Evolutionary conservation across 1,284 basidiomycete species (phyloP).

Genomic region (Meira nashicola): DNA sequence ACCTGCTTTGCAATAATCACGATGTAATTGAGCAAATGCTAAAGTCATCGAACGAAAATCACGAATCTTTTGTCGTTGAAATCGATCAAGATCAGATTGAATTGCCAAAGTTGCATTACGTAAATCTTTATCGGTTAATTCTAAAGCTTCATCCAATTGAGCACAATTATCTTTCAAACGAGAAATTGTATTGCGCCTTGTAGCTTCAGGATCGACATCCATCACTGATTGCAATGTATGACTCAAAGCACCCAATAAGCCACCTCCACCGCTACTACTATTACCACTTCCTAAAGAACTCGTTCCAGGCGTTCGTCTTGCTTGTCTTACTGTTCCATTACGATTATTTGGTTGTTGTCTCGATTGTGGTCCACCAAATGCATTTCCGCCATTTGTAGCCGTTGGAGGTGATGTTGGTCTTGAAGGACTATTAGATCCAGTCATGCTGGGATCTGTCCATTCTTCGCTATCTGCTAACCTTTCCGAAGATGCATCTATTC

Average conservation of each 20-base stretch:
- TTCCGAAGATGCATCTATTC: background rate
- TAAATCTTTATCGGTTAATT: conserved; percentile 59
- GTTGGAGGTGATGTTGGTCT: conserved; percentile 4
- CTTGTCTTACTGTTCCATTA: background rate
- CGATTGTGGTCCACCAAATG: conserved; percentile 6
- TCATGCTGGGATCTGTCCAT: conserved; percentile 10
- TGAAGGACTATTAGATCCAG: background rate
- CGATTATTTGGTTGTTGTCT: conserved; percentile 15
- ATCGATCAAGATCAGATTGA: conserved; percentile 93
- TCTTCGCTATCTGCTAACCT: conserved; percentile 9
- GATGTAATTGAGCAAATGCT: conserved; percentile 79
- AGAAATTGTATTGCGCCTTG: conserved; percentile 82
- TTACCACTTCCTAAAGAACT: background rate
- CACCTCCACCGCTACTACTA: conserved; percentile 53
- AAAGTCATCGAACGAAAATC: conserved; percentile 89
- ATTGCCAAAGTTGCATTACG: conserved; percentile 94
- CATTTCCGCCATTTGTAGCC: conserved; percentile 9
- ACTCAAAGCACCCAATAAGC: conserved; percentile 82
- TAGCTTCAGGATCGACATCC: conserved; percentile 95
- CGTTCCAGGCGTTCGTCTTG: conserved; percentile 1
- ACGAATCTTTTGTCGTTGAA: conserved; percentile 96
- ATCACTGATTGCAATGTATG: conserved; percentile 96
- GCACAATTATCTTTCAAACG: conserved; percentile 85
- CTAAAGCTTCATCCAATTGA: conserved; percentile 43
- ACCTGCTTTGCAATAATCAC: conserved; percentile 94